A percentile compares a stretch with the other conserved stretches of the same genome.
Evolutionary conservation across 345 rosid species (phyloP).

Genomic region (Moricandia arvensis): DNA sequence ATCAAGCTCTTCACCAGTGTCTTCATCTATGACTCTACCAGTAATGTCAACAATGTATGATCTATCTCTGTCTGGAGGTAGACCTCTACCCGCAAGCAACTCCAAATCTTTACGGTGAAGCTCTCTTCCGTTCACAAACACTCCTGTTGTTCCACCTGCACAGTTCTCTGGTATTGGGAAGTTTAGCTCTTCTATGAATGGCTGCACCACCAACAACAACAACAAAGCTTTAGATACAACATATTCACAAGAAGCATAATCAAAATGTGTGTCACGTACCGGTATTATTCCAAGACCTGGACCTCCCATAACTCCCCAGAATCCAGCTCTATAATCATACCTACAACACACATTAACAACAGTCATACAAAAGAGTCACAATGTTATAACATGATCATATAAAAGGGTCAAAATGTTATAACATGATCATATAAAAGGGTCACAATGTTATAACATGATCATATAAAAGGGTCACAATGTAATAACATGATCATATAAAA

Average conservation of each 20-base stretch:
- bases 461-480: not conserved
- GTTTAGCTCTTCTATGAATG: conserved; percentile 80
- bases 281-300: conserved; percentile 89
- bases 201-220: conserved; percentile 49
- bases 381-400: not conserved
- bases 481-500: not conserved
- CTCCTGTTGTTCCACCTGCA: conserved; percentile 71
- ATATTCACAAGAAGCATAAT: not conserved
- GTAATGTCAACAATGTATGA: conserved; percentile 74
- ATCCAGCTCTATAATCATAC: conserved; percentile 90
- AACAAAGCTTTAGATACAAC: not conserved
- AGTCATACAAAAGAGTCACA: not conserved
- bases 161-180: conserved; percentile 73
- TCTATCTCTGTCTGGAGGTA: conserved; percentile 63
- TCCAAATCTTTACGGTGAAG: conserved; percentile 80
- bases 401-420: not conserved
- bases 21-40: conserved; percentile 84
- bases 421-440: not conserved
- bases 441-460: not conserved
- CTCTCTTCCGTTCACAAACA: conserved; percentile 88
- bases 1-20: conserved; percentile 85
- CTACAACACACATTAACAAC: conserved; percentile 41
- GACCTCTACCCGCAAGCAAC: conserved; percentile 77
- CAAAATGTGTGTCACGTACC: conserved; percentile 43
- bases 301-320: conserved; percentile 88